Evolutionary conservation across 495 filamentous ascomycete species (phyloP), one percentile per base, ranked within the genome.

Genomic region (Penicillium macrosclerotiorum): DNA sequence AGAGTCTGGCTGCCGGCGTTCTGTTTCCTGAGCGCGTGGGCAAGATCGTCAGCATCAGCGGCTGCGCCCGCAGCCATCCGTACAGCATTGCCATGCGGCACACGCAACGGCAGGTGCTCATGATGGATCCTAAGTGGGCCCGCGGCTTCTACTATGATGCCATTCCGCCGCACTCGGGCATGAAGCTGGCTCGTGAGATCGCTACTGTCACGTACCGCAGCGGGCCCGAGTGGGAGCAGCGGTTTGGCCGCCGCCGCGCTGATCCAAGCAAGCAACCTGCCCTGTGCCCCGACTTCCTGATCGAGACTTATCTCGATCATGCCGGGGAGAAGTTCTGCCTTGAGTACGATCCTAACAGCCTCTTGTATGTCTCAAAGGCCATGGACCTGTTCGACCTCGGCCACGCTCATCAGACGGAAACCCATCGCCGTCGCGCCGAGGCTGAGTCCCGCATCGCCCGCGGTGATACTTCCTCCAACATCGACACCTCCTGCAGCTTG

Each of bases 21-120:
- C 63, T 95, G 12, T 95, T 92, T 65, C 85, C 89, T 8, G 80
- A 86, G 27, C 77, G 91, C 26, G 82, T 97, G 1, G 79, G 83
- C 17, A 82, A 84, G 46, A 81, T 98, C 44, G 88, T 90, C 27
- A 90, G 84, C 55, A 95, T 97, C 64, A 91, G 85, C 57, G 94
- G 91, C 27, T 98, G 93, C 63, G 93, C 91, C 8, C 79, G 93
- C 47, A 95, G 89, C 59, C 93, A 98, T 68, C 93, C 93, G 16
- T 97, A 97, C 67, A 95, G 91, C 62, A 95, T 98, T 67, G 93
- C 93, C 5, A 94, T 98, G 94, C 79, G 93, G n/a, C 92, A 98
- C 73, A 92, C 93, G 0, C 93, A 98, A 66, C 85, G 93, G 23
- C 93, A 96, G 69, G 93, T 96, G 5, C 77, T 99, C 17, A 96